These are phyloP conservation scores for Gamarada debralockiae DNA, from an alignment of 495 filamentous ascomycete species.

Conservation along the genomic window DNA sequence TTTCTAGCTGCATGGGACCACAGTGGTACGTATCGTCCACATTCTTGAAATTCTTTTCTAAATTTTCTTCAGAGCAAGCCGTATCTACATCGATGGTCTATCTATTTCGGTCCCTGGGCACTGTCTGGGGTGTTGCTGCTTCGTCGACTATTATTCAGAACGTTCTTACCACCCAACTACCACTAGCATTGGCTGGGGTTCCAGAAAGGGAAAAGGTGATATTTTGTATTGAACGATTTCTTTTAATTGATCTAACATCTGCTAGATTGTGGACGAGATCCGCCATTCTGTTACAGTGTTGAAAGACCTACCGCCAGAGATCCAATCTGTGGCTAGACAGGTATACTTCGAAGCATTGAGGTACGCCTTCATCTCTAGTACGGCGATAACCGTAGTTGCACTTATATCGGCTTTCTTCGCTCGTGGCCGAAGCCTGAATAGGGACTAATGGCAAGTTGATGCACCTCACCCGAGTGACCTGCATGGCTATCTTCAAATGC, in stretches of 20 bases:
- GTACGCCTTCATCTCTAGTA: conserved; percentile 51
- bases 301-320: conserved; percentile 47
- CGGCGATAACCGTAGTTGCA: conserved; percentile 39
- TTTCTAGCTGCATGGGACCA: conserved; percentile 60
- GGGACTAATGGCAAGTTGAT: no score
- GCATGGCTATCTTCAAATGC: no score
- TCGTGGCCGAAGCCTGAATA: not conserved
- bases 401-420: conserved; percentile 38
- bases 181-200: conserved; percentile 53
- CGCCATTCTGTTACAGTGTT: conserved; percentile 57
- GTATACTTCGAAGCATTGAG: conserved; percentile 56
- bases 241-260: no score
- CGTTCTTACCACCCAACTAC: conserved; percentile 52
- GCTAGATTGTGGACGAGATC: conserved; percentile 57
- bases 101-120: conserved; percentile 58
- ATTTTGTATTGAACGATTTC: conserved; percentile 22
- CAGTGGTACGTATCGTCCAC: conserved; percentile 37
- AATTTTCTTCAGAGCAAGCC: conserved; percentile 46
- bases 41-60: no score
- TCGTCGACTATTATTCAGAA: conserved; percentile 61
- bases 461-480: no score
- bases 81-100: conserved; percentile 61
- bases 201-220: conserved; percentile 62
- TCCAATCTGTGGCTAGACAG: conserved; percentile 52
- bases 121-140: conserved; percentile 59